Evolutionary conservation across 2,329 filamentous ascomycete genomes (phyloP), one percentile per base, ranked within the genome.

Genomic region (Penicillium crustosum): DNA sequence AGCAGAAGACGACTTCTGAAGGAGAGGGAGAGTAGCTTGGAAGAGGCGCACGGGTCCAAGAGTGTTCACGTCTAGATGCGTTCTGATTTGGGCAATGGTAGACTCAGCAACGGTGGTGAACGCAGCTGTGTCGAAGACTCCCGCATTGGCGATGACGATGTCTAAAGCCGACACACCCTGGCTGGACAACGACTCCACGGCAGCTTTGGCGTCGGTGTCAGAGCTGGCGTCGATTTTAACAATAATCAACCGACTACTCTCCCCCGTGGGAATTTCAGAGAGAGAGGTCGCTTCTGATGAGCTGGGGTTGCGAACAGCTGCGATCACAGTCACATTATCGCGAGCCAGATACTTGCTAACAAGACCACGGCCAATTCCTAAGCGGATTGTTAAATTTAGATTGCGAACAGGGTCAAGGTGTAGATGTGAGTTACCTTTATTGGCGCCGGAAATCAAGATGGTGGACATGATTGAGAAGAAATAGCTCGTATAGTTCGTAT

Each of bases 271-370:
- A 10, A 52, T 21, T 8, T 19, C 5, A n/a, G 49, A 52, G 38
- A 52, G 39, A 19, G 36, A 38, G 4, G 8, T 44, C 27, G 49
- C 15, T 12, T 52, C 49, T 3, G 49, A 43, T 44, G 39, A 52
- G 39, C n/a, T 27, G 19, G 49, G 49, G 21, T 52, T 52, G 49
- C 49, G 49, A 31, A 52, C 49, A 9, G 49, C 39, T 27, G 49
- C 49, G 21, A 52, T 43, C 21, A 52, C 27, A 17, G 27, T 44
- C 4, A 52, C 49, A 52, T 44, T 44, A n/a, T 52, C 39, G n/a
- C 39, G 39, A 25, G 38, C 25, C 2, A 52, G 17, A 4, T 52
- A 52, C 13, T 52, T 43, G 27, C 25, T 21, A 23, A 36, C 27
- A 10, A 52, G n/a, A 2, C 15, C 47, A 38, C 17, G 47, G 35